Percentiles rank a stretch among this genome's conserved stretches.
These are phyloP conservation scores for Malus sylvestris DNA, from an alignment of 306 rosid genomes.

Conservation along the genomic window DNA sequence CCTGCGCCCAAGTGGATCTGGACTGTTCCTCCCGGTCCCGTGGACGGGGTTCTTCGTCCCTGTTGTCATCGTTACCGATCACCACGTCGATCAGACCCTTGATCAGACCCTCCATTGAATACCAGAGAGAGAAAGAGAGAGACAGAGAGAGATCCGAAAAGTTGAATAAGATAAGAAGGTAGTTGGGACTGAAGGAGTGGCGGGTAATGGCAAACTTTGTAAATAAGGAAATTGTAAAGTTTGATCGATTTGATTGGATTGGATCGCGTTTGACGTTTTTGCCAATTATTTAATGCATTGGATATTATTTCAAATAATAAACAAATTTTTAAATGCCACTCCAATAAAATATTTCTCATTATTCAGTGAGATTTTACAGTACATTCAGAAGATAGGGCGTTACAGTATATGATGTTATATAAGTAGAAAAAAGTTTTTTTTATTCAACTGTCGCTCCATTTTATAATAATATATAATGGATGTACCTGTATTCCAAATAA, in stretches of 20 bases:
- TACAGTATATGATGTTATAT: too few species aligned
- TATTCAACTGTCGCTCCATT: accelerated
- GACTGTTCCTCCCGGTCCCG: conserved; percentile 44
- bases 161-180: conserved; percentile 15
- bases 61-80: conserved; percentile 33
- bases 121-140: not conserved
- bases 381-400: too few species aligned
- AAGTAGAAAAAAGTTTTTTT: too few species aligned
- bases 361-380: too few species aligned
- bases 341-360: too few species aligned
- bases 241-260: not conserved
- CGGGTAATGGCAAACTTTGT: conserved; percentile 39
- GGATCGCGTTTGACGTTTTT: not conserved
- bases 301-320: not conserved
- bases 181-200: not conserved
- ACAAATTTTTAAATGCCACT: not conserved
- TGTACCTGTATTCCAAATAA: too few species aligned
- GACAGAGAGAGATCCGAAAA: not conserved
- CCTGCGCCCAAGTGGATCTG: conserved; percentile 79
- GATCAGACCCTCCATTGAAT: conserved; percentile 66
- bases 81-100: conserved; percentile 53
- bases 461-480: too few species aligned
- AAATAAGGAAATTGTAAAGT: not conserved
- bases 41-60: conserved; percentile 17
- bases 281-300: not conserved